phyloP scores from a whole-genome alignment of 208 protist genomes.

The Angomonas ambiguus region DNA sequence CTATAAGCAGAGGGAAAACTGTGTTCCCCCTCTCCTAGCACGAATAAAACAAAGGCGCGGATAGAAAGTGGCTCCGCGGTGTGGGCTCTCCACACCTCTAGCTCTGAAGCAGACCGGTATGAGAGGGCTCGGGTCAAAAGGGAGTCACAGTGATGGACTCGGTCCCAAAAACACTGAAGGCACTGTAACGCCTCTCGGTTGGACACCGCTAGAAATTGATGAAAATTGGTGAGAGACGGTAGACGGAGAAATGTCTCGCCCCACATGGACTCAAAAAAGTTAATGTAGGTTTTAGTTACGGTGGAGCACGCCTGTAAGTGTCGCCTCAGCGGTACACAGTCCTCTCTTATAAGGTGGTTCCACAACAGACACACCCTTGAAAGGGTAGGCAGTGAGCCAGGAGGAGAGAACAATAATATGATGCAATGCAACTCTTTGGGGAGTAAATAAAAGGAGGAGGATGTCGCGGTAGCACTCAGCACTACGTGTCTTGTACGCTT shows the following conservation, averaged over 20 bases:
- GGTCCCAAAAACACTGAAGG: slow-evolving; percentile 15
- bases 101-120: neutral
- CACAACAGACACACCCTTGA: slow-evolving; percentile 26
- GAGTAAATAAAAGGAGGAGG: neutral
- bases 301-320: neutral
- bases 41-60: neutral
- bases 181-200: neutral
- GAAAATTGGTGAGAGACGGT: slow-evolving; percentile 26
- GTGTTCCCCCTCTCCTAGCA: neutral
- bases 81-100: neutral
- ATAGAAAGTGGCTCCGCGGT: neutral
- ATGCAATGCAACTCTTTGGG: slow-evolving; percentile 25
- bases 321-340: no score
- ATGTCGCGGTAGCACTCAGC: no score
- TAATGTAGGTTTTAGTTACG: slow-evolving; percentile 29
- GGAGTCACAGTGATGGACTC: neutral
- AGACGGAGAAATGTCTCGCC: slow-evolving; percentile 28
- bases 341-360: slow-evolving; percentile 21
- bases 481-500: no score
- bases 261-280: slow-evolving; percentile 39
- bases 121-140: neutral
- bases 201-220: slow-evolving; percentile 16
- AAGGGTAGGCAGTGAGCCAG: slow-evolving; percentile 24
- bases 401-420: slow-evolving; percentile 28
- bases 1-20: neutral